Evolutionary conservation across 768 basidiomycete genomes (phyloP), one percentile per base, ranked within the genome.

Genomic region (Mycena amicta): DNA sequence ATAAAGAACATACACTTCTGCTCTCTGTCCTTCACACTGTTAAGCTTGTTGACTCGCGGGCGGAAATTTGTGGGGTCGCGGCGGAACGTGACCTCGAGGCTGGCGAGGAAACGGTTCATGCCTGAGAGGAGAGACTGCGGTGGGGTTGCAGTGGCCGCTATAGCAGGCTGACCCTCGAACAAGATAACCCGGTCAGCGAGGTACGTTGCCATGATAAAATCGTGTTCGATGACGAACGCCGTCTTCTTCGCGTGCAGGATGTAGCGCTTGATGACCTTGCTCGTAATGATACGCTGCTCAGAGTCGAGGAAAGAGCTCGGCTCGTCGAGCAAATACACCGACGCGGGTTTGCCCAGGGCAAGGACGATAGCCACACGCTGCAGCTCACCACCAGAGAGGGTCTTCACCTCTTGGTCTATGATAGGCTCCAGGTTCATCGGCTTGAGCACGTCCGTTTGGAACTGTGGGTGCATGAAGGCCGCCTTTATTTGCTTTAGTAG

Each of bases 151-250:
- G 88, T 95, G 18, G 97, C 95, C 51, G 88, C 53, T 50, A 95
- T 74, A 40, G 95, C 95, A 5, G 97, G 96, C 66, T 86, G 74
- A 37, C 92, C 92, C 71, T 91, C 88, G 66, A 93, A 95, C 13
- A 95, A 93, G 59, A 96, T 94, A 67, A 97, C 94, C 46, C 96
- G 90, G 71, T 99, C 97, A 40, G 97, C 96, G 55, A 99, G 90
- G 74, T 99, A 98, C 2, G 96, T 98, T 3, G 96, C 95, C 96
- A 98, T 98, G 79, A 98, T 97, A 75, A 99, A 98, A 80, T 98
- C 96, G 86, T 99, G 97, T 83, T 99, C 97, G 69, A 99, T 98
- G 67, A 99, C 84, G 72, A 99, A 98, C 0, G 97, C 97, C 1
- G 95, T 98, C 78, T 95, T 95, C 81, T 97, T 97, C 15, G 94